phyloP scores from a whole-genome alignment of 2,329 filamentous ascomycete species.

The Colletotrichum cereale region DNA sequence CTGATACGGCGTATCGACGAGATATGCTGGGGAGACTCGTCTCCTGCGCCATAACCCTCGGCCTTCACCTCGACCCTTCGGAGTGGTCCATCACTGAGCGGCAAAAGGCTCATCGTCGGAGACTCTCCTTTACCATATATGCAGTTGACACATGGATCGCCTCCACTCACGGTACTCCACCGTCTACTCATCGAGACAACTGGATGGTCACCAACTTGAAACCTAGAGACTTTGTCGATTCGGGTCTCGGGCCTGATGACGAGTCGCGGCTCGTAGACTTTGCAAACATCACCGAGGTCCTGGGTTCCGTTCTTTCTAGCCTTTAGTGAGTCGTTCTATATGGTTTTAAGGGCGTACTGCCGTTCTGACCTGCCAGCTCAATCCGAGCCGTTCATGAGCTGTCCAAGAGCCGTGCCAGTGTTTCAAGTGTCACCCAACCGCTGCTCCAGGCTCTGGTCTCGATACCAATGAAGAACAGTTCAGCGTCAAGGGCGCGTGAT shows the following conservation, averaged over 20 bases:
- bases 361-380: neutral
- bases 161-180: constrained; percentile 40
- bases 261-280: neutral
- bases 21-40: constrained; percentile 37
- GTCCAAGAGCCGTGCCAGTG: neutral
- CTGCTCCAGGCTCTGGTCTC: neutral
- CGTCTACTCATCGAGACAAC: constrained; percentile 19
- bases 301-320: neutral
- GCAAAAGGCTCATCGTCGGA: constrained; percentile 36
- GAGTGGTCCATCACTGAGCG: constrained; percentile 37
- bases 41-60: constrained; percentile 40
- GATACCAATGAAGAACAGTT: rapidly evolving
- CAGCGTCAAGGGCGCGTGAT: neutral
- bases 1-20: constrained; percentile 40
- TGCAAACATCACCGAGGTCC: neutral
- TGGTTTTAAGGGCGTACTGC: neutral
- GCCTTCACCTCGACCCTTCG: constrained; percentile 40
- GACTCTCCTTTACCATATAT: constrained; percentile 41
- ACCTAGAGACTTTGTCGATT: neutral
- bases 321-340: constrained; percentile 8
- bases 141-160: constrained; percentile 42
- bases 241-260: neutral
- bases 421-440: neutral
- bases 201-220: neutral
- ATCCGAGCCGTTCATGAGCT: neutral